phyloP scores from a whole-genome alignment of 2,329 filamentous ascomycete genomes.

The Clarireedia paspali region DNA sequence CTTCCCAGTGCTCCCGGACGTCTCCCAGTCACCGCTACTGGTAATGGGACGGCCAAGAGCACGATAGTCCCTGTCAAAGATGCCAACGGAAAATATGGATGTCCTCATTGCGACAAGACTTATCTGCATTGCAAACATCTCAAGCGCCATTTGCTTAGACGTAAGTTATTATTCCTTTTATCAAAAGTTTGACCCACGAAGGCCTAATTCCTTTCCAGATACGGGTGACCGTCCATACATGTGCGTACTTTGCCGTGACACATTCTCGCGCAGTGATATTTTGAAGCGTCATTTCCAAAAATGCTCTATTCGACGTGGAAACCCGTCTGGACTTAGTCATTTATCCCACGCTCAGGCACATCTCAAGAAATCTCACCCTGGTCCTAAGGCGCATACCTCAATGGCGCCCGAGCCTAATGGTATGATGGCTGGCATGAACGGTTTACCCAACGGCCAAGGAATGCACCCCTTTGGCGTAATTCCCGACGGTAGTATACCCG shows the following conservation, averaged over 20 bases:
- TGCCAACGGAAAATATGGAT: conserved; percentile 95
- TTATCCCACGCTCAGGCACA: conserved; percentile 87
- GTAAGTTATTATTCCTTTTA: conserved; percentile 52
- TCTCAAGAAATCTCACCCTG: conserved; percentile 65
- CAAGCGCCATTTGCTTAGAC: conserved; percentile 90
- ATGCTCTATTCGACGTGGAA: conserved; percentile 92
- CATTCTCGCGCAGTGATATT: conserved; percentile 95
- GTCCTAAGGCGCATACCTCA: conserved; percentile 42
- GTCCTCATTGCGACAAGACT: conserved; percentile 95
- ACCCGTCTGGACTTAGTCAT: conserved; percentile 91
- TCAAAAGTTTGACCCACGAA: conserved; percentile 1
- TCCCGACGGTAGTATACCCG: conserved; percentile 30
- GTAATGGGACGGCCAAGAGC: conserved; percentile 64
- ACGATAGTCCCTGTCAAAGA: conserved; percentile 88
- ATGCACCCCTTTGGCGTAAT: conserved; percentile 51
- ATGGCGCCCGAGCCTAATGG: conserved; percentile 52
- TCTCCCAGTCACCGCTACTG: conserved; percentile 65
- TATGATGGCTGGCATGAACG: conserved; percentile 30
- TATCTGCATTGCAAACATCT: conserved; percentile 96
- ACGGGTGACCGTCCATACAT: conserved; percentile 97
- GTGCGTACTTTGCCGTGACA: conserved; percentile 96
- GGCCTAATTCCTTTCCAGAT: conserved; percentile 47
- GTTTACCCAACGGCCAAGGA: conserved; percentile 45
- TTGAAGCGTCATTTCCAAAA: conserved; percentile 99
- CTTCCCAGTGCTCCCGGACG: conserved; percentile 84